Evolutionary conservation across 140 eudicot genomes (phyloP).

Genomic region (Ambrosia hybrid): DNA sequence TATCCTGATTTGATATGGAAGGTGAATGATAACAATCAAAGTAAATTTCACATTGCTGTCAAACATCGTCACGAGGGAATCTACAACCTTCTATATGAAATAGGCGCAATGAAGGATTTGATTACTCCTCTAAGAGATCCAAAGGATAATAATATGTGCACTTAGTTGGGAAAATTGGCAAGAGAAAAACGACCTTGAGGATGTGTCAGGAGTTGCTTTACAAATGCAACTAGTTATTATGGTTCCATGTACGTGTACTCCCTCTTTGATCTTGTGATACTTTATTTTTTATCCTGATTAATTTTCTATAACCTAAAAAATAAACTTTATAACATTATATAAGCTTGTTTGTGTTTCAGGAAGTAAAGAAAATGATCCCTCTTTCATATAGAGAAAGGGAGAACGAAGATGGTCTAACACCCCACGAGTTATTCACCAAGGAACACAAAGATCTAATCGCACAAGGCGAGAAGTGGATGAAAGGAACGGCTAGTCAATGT

Average conservation of each 20-base stretch:
- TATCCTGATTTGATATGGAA: constrained; percentile 3
- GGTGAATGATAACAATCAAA: constrained; percentile 3
- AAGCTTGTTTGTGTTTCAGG: neutral
- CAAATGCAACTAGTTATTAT: neutral
- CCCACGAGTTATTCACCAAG: neutral
- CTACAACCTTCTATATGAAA: neutral
- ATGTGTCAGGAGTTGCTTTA: constrained; percentile 2
- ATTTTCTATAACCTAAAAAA: neutral
- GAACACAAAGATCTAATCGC: neutral
- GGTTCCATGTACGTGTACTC: neutral
- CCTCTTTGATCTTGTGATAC: neutral
- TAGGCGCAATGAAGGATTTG: constrained; percentile 1
- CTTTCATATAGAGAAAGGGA: neutral
- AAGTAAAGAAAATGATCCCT: neutral
- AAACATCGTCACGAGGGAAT: neutral
- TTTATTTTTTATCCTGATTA: neutral
- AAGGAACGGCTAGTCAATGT: constrained; percentile 3
- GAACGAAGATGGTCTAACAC: neutral
- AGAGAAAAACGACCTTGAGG: neutral
- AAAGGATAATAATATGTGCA: neutral
- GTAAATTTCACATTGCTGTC: neutral
- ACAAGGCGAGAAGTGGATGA: constrained; percentile 4
- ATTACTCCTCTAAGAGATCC: neutral
- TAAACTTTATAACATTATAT: neutral
- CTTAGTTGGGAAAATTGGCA: neutral